Evolutionary conservation across 23 red algal species (phyloP), one percentile per base, ranked within the genome.

Genomic region (Gracilaria caudata): DNA sequence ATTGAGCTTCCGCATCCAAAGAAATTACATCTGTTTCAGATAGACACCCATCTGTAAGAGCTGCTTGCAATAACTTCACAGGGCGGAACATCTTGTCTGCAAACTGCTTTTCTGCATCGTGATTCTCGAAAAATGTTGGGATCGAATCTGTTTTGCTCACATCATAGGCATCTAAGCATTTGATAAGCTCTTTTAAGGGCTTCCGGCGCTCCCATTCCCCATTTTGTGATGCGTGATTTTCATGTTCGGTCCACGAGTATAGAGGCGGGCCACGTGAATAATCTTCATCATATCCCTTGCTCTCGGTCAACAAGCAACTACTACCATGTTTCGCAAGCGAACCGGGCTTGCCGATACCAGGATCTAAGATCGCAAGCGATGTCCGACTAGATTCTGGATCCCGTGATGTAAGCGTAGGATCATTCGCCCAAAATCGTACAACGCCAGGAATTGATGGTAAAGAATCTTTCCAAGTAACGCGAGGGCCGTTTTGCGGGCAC

Each of bases 121-220:
- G 58, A 71, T 81, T 88, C 40, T 84, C 90, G 57, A 98, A 98
- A 56, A 94, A 94, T 30, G 88, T 90, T 30, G 95, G 95, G 12
- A 87, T 94, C 14, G 86, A 88, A 20, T 65, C 51, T 29, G 68
- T 44, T 41, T 37, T 61, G 25, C 45, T 55, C 21, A 37, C 39
- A 29, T 86, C 74, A 13, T 80, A 17, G 25, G 73, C 65, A 39
- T 80, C 76, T 33, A 89, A 66, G 25, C 56, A 44, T 21, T 66
- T 70, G 38, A 91, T 68, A 39, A 81, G 70, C 28, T 81, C 60
- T 1, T 66, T 29, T 37, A 66, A 37, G 36, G 61, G 61, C 29
- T 36, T 36, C 3, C 13, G 7, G 14, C 14, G 61, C 4, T 66
- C 61, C 29, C 32, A 36, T 34, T n/a, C 55, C 63, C 41, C 19